These are phyloP conservation scores for Elaeis oleifera DNA, from an alignment of 202 grass and related monocot genomes.

Conservation along the genomic window DNA sequence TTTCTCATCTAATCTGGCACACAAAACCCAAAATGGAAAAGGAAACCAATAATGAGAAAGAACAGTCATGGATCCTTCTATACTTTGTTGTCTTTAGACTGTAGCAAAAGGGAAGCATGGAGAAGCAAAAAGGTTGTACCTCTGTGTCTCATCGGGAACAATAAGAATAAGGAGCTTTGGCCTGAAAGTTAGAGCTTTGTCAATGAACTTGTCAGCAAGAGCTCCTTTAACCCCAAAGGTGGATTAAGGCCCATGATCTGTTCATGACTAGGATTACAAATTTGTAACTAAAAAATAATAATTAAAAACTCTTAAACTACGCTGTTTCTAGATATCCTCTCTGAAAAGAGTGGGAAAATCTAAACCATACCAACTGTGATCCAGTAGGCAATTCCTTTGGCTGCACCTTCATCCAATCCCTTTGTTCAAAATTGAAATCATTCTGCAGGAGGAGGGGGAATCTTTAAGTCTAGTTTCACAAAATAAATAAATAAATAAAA, in stretches of 20 bases:
- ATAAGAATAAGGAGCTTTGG: constrained; percentile 92
- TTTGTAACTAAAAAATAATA: constrained; percentile 7
- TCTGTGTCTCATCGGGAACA: constrained; percentile 86
- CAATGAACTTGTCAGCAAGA: constrained; percentile 83
- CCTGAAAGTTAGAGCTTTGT: constrained; percentile 82
- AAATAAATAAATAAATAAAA: too few species aligned
- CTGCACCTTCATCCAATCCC: constrained; percentile 90
- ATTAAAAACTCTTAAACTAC: too few species aligned
- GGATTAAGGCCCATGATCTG: constrained; percentile 96
- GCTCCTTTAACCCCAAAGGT: constrained; percentile 77
- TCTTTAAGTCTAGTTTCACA: too few species aligned
- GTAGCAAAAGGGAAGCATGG: too few species aligned
- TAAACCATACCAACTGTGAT: constrained; percentile 52
- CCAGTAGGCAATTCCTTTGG: constrained; percentile 63
- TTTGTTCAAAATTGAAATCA: constrained; percentile 80
- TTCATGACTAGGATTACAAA: background rate
- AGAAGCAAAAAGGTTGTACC: constrained; percentile 25
- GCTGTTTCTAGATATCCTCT: too few species aligned
- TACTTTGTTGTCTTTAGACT: too few species aligned
- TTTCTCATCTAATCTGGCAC: constrained; percentile 56
- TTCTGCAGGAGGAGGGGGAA: constrained; percentile 38
- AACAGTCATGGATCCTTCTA: too few species aligned
- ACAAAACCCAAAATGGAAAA: constrained; percentile 1
- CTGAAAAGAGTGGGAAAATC: too few species aligned
- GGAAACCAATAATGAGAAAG: too few species aligned